Evolutionary conservation across 768 basidiomycete genomes (phyloP).

Genomic region (Termitomyces eurrhizus): DNA sequence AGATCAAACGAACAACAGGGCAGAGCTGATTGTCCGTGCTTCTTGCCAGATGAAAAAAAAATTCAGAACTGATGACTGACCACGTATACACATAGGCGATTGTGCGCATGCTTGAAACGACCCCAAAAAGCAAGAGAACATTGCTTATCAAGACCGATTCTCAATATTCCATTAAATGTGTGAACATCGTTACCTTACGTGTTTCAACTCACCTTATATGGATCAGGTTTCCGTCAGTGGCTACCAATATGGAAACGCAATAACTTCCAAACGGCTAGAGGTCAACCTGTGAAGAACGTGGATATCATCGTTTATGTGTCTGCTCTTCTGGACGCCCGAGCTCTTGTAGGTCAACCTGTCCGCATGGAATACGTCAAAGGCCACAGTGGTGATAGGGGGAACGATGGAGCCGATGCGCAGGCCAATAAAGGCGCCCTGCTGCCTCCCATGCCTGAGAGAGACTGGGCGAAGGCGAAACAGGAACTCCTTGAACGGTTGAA

Average conservation of each 20-base stretch:
- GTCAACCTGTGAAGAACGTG: slow-evolving; percentile 67
- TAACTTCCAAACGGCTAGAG: slow-evolving; percentile 42
- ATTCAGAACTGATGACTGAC: not conserved
- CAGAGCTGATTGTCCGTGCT: slow-evolving; percentile 73
- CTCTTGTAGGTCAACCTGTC: slow-evolving; percentile 48
- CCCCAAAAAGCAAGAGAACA: slow-evolving; percentile 48
- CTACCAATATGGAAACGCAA: slow-evolving; percentile 61
- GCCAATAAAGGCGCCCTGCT: slow-evolving; percentile 56
- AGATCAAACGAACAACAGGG: slow-evolving; percentile 82
- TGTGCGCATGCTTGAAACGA: slow-evolving; percentile 72
- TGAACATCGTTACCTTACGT: slow-evolving; percentile 11
- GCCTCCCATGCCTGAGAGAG: slow-evolving; percentile 41
- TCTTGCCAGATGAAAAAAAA: not conserved
- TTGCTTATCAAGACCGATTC: slow-evolving; percentile 86
- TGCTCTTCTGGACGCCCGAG: slow-evolving; percentile 55
- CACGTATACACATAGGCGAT: slow-evolving; percentile 58
- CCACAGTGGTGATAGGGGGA: slow-evolving; percentile 74
- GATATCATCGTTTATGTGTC: slow-evolving; percentile 68
- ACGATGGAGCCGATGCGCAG: slow-evolving; percentile 80
- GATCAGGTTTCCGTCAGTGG: slow-evolving; percentile 65
- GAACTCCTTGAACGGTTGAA: slow-evolving; percentile 11
- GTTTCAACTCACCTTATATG: slow-evolving; percentile 7
- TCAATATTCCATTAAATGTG: slow-evolving; percentile 78
- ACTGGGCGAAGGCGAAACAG: slow-evolving; percentile 48
- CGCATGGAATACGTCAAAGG: slow-evolving; percentile 71